phyloP scores from a whole-genome alignment of 768 basidiomycete species.

The Calocera viscosa region DNA sequence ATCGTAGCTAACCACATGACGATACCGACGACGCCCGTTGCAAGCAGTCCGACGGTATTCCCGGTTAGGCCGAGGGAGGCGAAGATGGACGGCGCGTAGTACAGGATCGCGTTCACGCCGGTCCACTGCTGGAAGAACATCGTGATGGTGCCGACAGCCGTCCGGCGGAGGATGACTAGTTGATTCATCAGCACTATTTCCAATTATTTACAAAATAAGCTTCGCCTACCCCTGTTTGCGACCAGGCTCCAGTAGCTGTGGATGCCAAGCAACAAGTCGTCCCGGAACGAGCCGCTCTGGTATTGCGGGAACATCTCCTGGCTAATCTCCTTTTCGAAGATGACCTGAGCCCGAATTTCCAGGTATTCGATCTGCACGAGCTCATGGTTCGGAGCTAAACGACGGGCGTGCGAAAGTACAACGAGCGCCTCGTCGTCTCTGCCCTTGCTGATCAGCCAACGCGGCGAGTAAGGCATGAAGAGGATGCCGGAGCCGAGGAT shows the following conservation, averaged over 20 bases:
- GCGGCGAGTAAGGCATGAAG: slow-evolving; percentile 70
- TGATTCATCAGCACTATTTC: background rate
- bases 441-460: slow-evolving; percentile 67
- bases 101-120: slow-evolving; percentile 62
- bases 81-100: slow-evolving; percentile 60
- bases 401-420: slow-evolving; percentile 49
- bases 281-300: slow-evolving; percentile 47
- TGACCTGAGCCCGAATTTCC: slow-evolving; percentile 58
- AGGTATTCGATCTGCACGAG: slow-evolving; percentile 63
- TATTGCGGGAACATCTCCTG: slow-evolving; percentile 46
- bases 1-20: slow-evolving; percentile 68
- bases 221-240: slow-evolving; percentile 32
- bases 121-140: slow-evolving; percentile 85
- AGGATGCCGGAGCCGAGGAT: slow-evolving; percentile 57
- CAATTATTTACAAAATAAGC: background rate
- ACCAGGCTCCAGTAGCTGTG: slow-evolving; percentile 52
- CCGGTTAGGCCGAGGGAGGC: slow-evolving; percentile 45
- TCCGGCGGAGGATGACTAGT: slow-evolving; percentile 47
- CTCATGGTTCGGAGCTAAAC: slow-evolving; percentile 43
- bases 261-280: slow-evolving; percentile 50
- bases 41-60: slow-evolving; percentile 44
- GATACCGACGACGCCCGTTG: slow-evolving; percentile 66
- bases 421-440: slow-evolving; percentile 59
- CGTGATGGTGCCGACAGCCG: slow-evolving; percentile 49
- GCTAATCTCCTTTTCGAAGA: slow-evolving; percentile 58